Base-by-base conservation (phyloP, 768 basidiomycete species). In the Rhizopogon roseolus region DNA sequence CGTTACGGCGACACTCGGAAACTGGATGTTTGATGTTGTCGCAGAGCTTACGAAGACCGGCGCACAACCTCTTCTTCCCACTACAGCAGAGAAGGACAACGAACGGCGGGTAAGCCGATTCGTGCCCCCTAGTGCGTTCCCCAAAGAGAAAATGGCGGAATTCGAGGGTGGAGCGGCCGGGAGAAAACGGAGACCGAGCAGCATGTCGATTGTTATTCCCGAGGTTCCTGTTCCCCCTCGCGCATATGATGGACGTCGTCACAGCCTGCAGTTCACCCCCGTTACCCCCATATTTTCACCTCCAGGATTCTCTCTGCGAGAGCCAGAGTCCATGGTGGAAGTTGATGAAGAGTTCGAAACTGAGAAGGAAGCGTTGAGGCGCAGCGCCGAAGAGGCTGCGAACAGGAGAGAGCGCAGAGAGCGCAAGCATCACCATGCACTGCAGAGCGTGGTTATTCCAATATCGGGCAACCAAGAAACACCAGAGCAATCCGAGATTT, bases 21-120 rank as follows among this genome's bases (percentile, higher is more conserved):
- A 81, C 58, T 92, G 90, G 90, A 90, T 91, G 90, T 80, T 90
- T 54, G 88, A 93, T 37, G 89, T 78, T 53, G 77, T 92, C 36
- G 77, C 81, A 0, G 88, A 88, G 44, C 69, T 90, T 17, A 84
- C 84, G 0, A 70, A 67, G 49, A 61, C 60, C 2, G 54, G 60
- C 2, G 54, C 49, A 28, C 62, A 59, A 9, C 62, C 66, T 4
- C 57, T 62, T 5, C 50, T 54, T 9, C 62, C 71, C 3, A 54
- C 54, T 28, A 40, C 42, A 5, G 17, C 28, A 38, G 22, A 34
- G 53, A 34, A 54, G 13, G 54, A 54, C 22, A 19, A 40, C 11
- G 17, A 60, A 22, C 55, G 62, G 32, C 64, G 57, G 38, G 54
- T 69, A 40, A 73, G 71, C 60, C 71, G 72, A 9, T 72, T 74